Conservation (phyloP, 2,329 filamentous ascomycete genomes). For the Colletotrichum brevisporum region DNA sequence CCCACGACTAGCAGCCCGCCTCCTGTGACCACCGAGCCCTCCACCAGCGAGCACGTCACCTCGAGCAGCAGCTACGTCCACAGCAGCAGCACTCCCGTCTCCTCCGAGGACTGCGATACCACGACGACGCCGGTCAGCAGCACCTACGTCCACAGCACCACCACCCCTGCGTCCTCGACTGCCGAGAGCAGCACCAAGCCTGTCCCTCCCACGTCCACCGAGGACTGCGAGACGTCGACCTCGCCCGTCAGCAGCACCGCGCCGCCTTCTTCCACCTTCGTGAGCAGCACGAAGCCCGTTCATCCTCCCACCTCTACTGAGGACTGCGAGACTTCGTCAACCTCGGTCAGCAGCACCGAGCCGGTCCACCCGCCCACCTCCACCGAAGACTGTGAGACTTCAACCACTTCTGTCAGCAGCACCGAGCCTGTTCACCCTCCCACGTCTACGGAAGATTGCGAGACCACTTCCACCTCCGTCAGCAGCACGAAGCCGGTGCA, state of each 20-base stretch:
- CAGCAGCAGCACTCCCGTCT: slow-evolving; percentile 5
- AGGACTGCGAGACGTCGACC: not conserved
- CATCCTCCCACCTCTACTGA: slow-evolving; percentile 11
- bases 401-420: slow-evolving; percentile 15
- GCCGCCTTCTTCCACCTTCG: no score
- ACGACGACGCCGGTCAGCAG: slow-evolving; percentile 18
- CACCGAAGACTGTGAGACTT: not conserved
- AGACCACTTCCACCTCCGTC: not conserved
- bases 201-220: slow-evolving; percentile 2
- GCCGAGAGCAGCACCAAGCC: slow-evolving; percentile 20
- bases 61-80: slow-evolving; percentile 21
- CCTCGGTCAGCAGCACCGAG: slow-evolving; percentile 3
- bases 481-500: slow-evolving; percentile 11
- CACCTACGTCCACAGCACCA: slow-evolving; percentile 7
- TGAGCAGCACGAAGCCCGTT: slow-evolving; percentile 17
- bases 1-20: slow-evolving; percentile 12
- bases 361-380: not conserved
- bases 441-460: no score
- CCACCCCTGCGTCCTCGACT: not conserved
- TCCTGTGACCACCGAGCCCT: slow-evolving; percentile 15
- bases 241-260: slow-evolving; percentile 2
- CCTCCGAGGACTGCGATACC: slow-evolving; percentile 11
- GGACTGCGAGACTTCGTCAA: not conserved
- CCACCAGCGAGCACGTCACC: slow-evolving; percentile 8
- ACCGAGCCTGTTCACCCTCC: slow-evolving; percentile 4